Evolutionary conservation across 2,329 filamentous ascomycete species (phyloP).

Genomic region (Nannizziopsis arthrosporioides): DNA sequence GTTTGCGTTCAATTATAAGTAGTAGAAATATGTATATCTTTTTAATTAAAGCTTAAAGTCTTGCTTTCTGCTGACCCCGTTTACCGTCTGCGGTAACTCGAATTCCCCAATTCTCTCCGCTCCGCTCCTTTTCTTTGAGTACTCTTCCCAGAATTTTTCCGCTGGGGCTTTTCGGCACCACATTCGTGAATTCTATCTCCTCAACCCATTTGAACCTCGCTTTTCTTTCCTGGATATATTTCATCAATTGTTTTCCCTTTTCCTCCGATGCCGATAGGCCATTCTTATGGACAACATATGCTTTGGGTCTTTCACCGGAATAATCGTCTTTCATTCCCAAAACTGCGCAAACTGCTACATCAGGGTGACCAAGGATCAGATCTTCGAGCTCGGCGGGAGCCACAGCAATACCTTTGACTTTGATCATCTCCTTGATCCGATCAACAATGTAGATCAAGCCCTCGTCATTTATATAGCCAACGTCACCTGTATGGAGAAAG

Average conservation of each 20-base stretch:
- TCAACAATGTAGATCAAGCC: constrained; percentile 37
- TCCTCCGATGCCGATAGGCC: constrained; percentile 5
- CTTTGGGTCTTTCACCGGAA: constrained; percentile 52
- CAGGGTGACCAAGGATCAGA: constrained; percentile 37
- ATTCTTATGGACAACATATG: constrained; percentile 41
- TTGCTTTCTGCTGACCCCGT: constrained; percentile 20
- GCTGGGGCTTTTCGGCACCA: constrained; percentile 60
- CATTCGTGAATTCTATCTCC: constrained; percentile 30
- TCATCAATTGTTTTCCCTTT: constrained; percentile 40
- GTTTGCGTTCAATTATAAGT: neutral
- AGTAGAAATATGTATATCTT: neutral
- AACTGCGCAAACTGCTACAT: constrained; percentile 40
- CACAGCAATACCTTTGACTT: constrained; percentile 45
- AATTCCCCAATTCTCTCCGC: constrained; percentile 10
- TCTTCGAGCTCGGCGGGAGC: constrained; percentile 42
- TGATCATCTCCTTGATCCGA: constrained; percentile 43
- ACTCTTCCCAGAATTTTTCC: constrained; percentile 54
- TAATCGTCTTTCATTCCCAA: constrained; percentile 30
- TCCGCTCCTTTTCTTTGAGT: constrained; percentile 9
- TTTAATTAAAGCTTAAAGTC: constrained; percentile 24
- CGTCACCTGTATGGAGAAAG: constrained; percentile 47
- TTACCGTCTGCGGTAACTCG: neutral
- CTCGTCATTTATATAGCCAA: constrained; percentile 35
- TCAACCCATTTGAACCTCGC: constrained; percentile 36
- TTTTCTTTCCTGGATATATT: constrained; percentile 55